Conservation (phyloP, 495 filamentous ascomycete species). For the Neurospora tetraspora region DNA sequence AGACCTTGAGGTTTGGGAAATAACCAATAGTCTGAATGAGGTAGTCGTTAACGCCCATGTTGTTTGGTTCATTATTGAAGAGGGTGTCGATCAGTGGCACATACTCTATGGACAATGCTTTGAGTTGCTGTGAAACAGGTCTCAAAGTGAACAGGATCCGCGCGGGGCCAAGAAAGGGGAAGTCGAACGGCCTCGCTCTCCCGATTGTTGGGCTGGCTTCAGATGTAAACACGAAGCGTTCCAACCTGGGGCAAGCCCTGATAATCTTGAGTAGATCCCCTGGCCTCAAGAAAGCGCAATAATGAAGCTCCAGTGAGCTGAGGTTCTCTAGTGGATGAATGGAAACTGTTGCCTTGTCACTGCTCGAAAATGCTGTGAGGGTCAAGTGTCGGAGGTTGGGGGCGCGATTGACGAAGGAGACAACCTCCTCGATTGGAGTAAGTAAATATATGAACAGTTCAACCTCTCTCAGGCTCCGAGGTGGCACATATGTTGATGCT, state of each 20-base stretch:
- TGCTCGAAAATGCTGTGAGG: not conserved
- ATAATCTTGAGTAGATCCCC: not conserved
- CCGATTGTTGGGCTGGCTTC: not conserved
- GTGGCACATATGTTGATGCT: not conserved
- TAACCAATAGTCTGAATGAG: not conserved
- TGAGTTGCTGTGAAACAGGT: not conserved
- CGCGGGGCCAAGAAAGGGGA: not conserved
- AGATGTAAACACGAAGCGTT: not conserved
- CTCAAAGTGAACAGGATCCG: not conserved
- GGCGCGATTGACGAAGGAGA: not conserved
- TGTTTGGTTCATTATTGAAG: not conserved
- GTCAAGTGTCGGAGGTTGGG: not conserved
- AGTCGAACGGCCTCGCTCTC: not conserved
- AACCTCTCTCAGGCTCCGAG: not conserved
- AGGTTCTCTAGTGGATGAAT: not conserved
- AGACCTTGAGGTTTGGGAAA: not conserved
- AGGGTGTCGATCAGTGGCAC: not conserved
- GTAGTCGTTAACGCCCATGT: not conserved
- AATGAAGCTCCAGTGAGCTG: not conserved
- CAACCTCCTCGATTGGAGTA: not conserved
- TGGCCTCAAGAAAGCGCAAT: not conserved
- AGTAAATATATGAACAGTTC: not conserved
- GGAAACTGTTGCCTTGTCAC: not conserved
- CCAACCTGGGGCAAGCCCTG: not conserved
- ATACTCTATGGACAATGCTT: not conserved